Conservation (phyloP, 2,329 filamentous ascomycete species). For the Curvularia spicifera region DNA sequence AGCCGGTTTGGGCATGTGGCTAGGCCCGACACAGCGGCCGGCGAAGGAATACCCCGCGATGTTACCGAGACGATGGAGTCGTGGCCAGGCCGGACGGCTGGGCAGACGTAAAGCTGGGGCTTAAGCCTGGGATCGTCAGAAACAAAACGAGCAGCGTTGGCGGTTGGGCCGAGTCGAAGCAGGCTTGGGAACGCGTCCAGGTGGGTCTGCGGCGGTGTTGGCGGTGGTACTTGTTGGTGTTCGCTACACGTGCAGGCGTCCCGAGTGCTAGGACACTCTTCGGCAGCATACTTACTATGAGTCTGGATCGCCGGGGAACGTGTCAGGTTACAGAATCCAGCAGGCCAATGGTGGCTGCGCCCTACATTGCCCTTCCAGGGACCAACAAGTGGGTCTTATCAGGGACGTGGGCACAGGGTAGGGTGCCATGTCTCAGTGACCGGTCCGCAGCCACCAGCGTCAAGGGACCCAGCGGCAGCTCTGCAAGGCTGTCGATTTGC, state of each 20-base stretch:
- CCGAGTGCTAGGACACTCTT: neutral
- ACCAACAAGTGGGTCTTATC: neutral
- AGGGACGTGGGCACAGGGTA: neutral
- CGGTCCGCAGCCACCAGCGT: neutral
- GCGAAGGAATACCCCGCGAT: constrained; percentile 2
- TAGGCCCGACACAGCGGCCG: neutral
- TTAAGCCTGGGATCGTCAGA: neutral
- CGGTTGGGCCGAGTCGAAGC: neutral
- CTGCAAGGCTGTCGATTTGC: neutral
- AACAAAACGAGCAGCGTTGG: neutral
- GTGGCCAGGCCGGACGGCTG: neutral
- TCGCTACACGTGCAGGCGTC: neutral
- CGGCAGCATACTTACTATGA: neutral
- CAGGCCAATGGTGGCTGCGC: neutral
- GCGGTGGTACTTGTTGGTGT: neutral
- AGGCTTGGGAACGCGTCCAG: neutral
- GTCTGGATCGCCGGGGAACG: neutral
- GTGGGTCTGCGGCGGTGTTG: neutral
- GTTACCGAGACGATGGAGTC: constrained; percentile 3
- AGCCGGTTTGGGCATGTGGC: neutral
- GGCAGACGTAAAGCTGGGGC: constrained; percentile 1
- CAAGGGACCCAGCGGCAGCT: neutral
- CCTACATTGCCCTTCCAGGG: neutral
- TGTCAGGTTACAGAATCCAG: neutral
- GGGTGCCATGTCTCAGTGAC: neutral